Conservation (phyloP, 225 moss, liverwort and hornwort genomes). For the Anthoceros angustus region DNA sequence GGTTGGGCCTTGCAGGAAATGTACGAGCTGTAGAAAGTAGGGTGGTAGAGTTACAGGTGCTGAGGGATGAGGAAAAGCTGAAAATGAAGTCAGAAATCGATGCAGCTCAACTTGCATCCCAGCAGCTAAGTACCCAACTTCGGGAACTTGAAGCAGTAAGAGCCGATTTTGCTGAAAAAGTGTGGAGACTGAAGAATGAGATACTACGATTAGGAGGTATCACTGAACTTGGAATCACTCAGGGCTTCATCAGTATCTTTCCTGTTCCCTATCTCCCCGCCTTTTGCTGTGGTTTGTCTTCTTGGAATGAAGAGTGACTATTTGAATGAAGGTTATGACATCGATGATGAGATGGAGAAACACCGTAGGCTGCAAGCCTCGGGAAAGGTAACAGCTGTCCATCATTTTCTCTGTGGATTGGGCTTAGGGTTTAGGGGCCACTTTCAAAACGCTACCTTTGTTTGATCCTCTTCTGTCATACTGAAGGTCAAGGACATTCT, state of each 20-base stretch:
- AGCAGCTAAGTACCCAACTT: not conserved
- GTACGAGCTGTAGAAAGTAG: slow-evolving; percentile 1
- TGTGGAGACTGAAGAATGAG: not conserved
- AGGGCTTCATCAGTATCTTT: not conserved
- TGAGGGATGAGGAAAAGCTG: not conserved
- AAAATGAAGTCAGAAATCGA: not conserved
- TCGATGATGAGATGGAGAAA: slow-evolving; percentile 1
- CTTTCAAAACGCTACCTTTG: no score
- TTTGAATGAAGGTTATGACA: not conserved
- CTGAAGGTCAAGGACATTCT: not conserved
- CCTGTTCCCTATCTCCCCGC: not conserved
- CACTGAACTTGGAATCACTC: not conserved
- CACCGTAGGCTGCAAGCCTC: not conserved
- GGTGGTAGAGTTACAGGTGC: not conserved
- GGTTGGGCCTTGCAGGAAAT: not conserved
- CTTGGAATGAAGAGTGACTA: not conserved
- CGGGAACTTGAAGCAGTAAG: not conserved
- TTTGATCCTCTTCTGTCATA: not conserved
- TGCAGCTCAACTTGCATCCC: not conserved
- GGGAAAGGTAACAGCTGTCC: not conserved
- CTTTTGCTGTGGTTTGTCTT: not conserved
- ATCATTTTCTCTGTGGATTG: not conserved
- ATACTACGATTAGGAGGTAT: not conserved
- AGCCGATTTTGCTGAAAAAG: not conserved
- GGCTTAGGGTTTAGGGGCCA: not conserved